Percentiles rank a stretch among this genome's conserved stretches.
These are phyloP conservation scores for Exophiala alcalophila DNA, from an alignment of 2,329 filamentous ascomycete species.

Conservation along the genomic window DNA sequence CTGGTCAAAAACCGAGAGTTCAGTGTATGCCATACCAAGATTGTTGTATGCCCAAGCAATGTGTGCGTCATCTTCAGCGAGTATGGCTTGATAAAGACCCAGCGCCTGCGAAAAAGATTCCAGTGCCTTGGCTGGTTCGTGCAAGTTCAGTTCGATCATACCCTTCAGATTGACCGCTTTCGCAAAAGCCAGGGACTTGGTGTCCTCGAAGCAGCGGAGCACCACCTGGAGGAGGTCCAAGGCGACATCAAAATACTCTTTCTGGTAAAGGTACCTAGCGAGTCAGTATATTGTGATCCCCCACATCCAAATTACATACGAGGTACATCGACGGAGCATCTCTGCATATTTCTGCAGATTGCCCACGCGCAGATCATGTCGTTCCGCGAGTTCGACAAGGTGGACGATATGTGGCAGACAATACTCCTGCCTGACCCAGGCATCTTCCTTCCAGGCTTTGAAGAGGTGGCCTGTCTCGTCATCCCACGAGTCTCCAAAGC, in stretches of 20 bases:
- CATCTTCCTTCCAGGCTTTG: no score
- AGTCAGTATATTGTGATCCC: no score
- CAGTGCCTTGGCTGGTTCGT: constrained; percentile 18
- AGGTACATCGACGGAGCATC: no score
- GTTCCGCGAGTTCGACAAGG: no score
- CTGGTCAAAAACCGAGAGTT: constrained; percentile 34
- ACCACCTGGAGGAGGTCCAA: constrained; percentile 1
- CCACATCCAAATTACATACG: no score
- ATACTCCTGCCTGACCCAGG: no score
- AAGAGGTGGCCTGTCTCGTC: no score
- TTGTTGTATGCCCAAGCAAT: constrained; percentile 36
- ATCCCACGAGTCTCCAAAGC: no score
- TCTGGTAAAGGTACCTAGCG: not conserved
- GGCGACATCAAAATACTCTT: constrained; percentile 1
- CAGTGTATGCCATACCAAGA: constrained; percentile 37
- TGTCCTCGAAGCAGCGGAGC: constrained; percentile 13
- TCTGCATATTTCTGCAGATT: no score
- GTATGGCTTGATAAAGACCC: not conserved
- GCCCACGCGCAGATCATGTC: no score
- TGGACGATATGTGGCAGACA: no score
- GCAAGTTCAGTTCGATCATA: constrained; percentile 23
- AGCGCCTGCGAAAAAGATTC: constrained; percentile 15
- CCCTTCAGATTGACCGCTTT: constrained; percentile 26
- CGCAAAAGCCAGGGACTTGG: constrained; percentile 20
- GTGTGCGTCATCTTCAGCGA: constrained; percentile 26